phyloP scores from a whole-genome alignment of 768 basidiomycete genomes.

The Kwoniella sp. region DNA sequence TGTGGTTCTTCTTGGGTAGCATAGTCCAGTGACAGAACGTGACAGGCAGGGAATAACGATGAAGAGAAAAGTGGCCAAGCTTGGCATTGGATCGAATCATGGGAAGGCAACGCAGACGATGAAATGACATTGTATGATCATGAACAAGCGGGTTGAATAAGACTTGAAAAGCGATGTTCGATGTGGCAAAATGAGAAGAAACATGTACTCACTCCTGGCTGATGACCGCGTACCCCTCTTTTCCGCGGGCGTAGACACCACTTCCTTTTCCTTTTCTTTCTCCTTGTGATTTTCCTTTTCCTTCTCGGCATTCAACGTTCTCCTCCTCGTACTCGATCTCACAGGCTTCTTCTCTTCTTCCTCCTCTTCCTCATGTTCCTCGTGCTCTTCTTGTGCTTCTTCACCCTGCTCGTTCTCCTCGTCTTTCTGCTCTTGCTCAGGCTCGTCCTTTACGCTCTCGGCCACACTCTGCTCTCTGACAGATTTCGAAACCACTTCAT shows the following conservation, averaged over 20 bases:
- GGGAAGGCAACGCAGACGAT: too few relatives aligned
- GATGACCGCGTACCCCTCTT: conserved; percentile 23
- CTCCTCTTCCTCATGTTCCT: conserved; percentile 19
- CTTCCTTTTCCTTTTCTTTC: conserved; percentile 29
- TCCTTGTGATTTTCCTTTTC: conserved; percentile 21
- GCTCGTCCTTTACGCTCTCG: conserved; percentile 29
- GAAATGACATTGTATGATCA: too few relatives aligned
- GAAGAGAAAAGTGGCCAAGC: too few relatives aligned
- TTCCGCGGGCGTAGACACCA: conserved; percentile 13
- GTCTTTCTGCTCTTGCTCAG: conserved; percentile 26
- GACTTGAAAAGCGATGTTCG: too few relatives aligned
- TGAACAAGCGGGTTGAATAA: too few relatives aligned
- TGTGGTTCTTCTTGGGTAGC: background rate
- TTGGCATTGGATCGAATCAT: background rate
- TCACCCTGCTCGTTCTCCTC: conserved; percentile 13
- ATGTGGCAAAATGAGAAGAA: too few relatives aligned
- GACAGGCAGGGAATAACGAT: too few relatives aligned
- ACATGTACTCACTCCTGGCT: conserved; percentile 19
- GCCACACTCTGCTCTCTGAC: conserved; percentile 27
- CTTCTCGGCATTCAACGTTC: conserved; percentile 13
- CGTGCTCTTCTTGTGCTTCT: conserved; percentile 5
- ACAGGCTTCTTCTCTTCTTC: conserved; percentile 32
- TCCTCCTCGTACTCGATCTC: conserved; percentile 17
- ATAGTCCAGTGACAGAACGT: background rate
- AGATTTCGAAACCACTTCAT: conserved; percentile 27